Conservation (phyloP, 2,329 filamentous ascomycete species). For the Aurifilum marmelostoma region DNA sequence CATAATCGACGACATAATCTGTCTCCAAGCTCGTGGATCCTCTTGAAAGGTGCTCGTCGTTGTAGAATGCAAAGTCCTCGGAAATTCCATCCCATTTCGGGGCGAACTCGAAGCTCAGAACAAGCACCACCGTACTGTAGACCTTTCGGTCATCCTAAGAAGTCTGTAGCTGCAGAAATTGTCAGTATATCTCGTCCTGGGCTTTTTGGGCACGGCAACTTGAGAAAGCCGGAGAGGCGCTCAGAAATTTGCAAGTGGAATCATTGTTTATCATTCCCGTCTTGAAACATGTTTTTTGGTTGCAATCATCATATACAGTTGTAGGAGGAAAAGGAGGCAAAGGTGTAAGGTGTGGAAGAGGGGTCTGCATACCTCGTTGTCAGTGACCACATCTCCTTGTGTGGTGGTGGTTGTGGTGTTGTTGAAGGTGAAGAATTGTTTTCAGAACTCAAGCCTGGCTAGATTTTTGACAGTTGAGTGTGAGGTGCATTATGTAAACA, state of each 20-base stretch:
- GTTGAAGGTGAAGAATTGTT: neutral
- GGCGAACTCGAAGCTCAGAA: neutral
- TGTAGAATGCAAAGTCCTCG: neutral
- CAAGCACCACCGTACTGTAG: too few species aligned
- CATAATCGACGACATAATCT: neutral
- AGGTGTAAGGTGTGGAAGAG: neutral
- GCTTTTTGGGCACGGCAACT: neutral
- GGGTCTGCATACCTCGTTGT: slow-evolving; percentile 11
- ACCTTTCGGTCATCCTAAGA: neutral
- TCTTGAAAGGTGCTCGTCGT: neutral
- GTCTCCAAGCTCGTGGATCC: neutral
- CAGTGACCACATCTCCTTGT: neutral
- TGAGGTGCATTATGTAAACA: neutral
- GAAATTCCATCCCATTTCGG: neutral
- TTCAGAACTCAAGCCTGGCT: neutral
- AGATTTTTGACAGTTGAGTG: neutral
- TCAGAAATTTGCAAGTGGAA: slow-evolving; percentile 35
- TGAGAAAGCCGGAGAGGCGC: neutral
- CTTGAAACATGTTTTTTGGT: slow-evolving; percentile 43
- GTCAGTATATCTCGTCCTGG: neutral
- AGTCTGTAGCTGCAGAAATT: too few species aligned
- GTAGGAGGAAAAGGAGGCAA: neutral
- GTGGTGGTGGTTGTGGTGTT: neutral
- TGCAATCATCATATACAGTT: slow-evolving; percentile 32
- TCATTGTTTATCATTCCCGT: slow-evolving; percentile 44